Conservation (phyloP, 768 basidiomycete genomes). For the Kwoniella botswanensis region DNA sequence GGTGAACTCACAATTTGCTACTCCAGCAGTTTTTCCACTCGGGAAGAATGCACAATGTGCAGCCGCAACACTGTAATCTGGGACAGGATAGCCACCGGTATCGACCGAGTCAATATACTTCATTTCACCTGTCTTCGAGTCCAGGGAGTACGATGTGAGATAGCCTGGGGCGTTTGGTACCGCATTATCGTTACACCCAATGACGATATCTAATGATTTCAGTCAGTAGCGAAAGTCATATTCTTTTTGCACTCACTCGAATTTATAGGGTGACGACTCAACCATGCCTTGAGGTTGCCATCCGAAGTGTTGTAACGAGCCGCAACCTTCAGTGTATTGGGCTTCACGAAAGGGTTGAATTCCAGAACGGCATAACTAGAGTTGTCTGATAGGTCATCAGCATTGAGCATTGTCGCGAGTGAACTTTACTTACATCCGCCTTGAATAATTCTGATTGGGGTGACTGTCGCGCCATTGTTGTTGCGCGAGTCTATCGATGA, state of each 20-base stretch:
- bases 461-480: not conserved
- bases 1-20: constrained; percentile 10
- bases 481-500: constrained; percentile 2
- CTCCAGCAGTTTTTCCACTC: constrained; percentile 8
- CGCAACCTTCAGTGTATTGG: constrained; percentile 12
- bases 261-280: constrained; percentile 16
- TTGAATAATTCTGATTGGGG: constrained; percentile 10
- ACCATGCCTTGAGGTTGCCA: constrained; percentile 15
- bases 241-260: not conserved
- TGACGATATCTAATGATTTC: not conserved
- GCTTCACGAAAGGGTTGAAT: constrained; percentile 14
- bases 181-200: constrained; percentile 1
- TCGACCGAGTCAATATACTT: constrained; percentile 17
- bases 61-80: constrained; percentile 7
- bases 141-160: constrained; percentile 13
- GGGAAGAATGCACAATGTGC: constrained; percentile 19
- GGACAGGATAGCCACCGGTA: constrained; percentile 11
- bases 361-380: constrained; percentile 13
- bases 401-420: not conserved
- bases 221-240: not conserved
- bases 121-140: constrained; percentile 11
- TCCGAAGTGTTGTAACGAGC: constrained; percentile 15
- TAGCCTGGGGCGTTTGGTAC: constrained; percentile 16
- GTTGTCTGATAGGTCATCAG: constrained; percentile 1
- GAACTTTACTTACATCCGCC: constrained; percentile 10